Base-by-base conservation (phyloP, 805 yeast species). In the Myxozyma sirexii region DNA sequence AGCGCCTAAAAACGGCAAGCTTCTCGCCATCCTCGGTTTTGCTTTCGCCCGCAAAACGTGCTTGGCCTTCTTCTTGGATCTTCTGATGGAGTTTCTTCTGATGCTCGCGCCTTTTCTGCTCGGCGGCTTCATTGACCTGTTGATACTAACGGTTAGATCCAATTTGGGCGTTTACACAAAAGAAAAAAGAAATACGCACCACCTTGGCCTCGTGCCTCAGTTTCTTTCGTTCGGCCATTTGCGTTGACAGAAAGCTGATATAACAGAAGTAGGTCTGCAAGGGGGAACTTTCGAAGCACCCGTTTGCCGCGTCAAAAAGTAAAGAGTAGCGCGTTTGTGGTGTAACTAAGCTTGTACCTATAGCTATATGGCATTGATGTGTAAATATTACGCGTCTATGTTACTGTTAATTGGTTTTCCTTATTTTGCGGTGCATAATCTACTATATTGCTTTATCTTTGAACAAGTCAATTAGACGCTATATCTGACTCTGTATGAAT, bases 71-170 rank as follows among this genome's bases (percentile, higher is more conserved):
- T 68, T 88, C 88, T 71, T 88, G 93, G 71, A 96, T 80, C 71
- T 85, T 87, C 53, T 86, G 90, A 72, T 90, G 97, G 54, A 93
- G 79, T 67, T 87, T 88, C 59, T 80, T 79, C 75, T 94, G 99
- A 63, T 87, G 86, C 68, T 86, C 91, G 69, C 85, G 88, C 65
- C 94, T 85, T 61, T 89, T 84, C 70, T 84, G 85, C 66, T 90
- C 94, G 52, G 83, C 81, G 54, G 87, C 88, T 67, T 90, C 97
- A 62, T 87, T 92, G 53, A 60, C 60, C 65, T 62, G 49, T 12
- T 33, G 17, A 27, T 31, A 46, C 23, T 17, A n/a, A n/a, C n/a
- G n/a, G 17, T 19, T 46, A 46, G 37, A 47, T 38, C 23, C 6
- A 43, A 23, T n/a, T n/a, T n/a, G n/a, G n/a, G n/a, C n/a, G n/a